A percentile compares a stretch with the other conserved stretches of the same genome.
Conservation (phyloP, 2,329 filamentous ascomycete genomes). For the Talaromyces sp. region DNA sequence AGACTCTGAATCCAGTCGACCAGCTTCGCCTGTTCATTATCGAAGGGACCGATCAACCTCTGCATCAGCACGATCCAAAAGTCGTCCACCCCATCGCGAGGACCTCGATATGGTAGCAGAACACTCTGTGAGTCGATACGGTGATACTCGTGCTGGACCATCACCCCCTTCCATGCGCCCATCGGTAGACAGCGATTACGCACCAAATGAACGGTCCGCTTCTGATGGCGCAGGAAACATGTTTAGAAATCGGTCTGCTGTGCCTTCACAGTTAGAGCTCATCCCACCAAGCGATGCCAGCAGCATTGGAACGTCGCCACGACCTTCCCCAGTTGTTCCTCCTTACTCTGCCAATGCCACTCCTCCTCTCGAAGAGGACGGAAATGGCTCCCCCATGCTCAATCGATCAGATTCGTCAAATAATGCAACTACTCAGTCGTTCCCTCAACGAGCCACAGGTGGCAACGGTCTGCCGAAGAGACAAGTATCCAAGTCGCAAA, state of each 20-base stretch:
- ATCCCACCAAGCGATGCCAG: conserved; percentile 24
- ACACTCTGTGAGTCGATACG: conserved; percentile 34
- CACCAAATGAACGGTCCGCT: conserved; percentile 33
- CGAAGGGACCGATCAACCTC: conserved; percentile 55
- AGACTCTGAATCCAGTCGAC: conserved; percentile 36
- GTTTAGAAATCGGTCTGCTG: conserved; percentile 36
- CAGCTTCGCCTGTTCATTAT: conserved; percentile 36
- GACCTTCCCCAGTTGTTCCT: conserved; percentile 46
- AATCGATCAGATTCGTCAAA: conserved; percentile 5
- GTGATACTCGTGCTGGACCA: conserved; percentile 26
- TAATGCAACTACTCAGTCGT: not conserved
- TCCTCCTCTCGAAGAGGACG: conserved; percentile 48
- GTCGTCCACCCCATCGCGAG: conserved; percentile 51
- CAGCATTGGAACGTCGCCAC: conserved; percentile 40
- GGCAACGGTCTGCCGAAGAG: conserved; percentile 49
- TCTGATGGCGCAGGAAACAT: conserved; percentile 40
- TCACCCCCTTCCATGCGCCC: conserved; percentile 36
- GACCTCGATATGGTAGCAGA: conserved; percentile 53
- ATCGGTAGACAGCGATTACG: conserved; percentile 33
- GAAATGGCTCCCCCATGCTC: conserved; percentile 39
- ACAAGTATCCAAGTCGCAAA: conserved; percentile 58
- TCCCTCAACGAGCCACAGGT: conserved; percentile 31
- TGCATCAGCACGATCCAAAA: conserved; percentile 53
- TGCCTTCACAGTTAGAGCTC: conserved; percentile 35
- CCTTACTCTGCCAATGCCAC: conserved; percentile 51